Evolutionary conservation across 2,329 filamentous ascomycete genomes (phyloP), one percentile per base, ranked within the genome.

Genomic region (Macrophomina pseudophaseolina): DNA sequence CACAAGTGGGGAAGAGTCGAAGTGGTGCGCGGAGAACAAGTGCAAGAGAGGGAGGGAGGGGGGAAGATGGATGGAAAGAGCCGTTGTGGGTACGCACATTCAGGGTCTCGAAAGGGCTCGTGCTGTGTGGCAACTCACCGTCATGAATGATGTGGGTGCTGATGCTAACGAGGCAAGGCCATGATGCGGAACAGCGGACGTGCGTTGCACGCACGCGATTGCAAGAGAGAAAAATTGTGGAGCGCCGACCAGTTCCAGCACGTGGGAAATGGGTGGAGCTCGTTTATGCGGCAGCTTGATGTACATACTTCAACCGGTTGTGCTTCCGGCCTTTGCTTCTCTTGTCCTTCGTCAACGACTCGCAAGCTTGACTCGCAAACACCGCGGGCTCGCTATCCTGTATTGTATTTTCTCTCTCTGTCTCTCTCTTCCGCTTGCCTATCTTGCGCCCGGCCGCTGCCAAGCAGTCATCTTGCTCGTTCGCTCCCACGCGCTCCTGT

Each of bases 211-310:
- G 35, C 53, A 58, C 18, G 53, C 8, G 54, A 30, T 46, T 40
- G 14, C 16, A 30, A 44, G 23, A 23, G 23, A 23, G 23, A 23
- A 23, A 23, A 23, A 23, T 2, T 23, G 23, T 23, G 23, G 23
- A 33, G 54, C 33, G 40, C 33, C 40, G 40, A 60, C 40, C 40
- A 11, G 23, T 9, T 60, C 58, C 32, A 48, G 18, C 58, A 62
- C 58, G 58, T 62, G 58, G 56, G 58, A 62, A 49, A 48, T 48
- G 8, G 42, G 54, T 62, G 58, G 58, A 49, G 42, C 58, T 33
- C n/a, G 32, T 62, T 62, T 32, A 62, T 62, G 58, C 58, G 33
- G 2, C 30, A 8, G n/a, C 16, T 28, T 11, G 38, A 32, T 46
- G 42, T 23, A 48, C 48, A 42, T 30, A 42, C 58, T 38, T 44